phyloP scores from a whole-genome alignment of 306 rosid genomes.

The barrel medic (Medicago truncatula) region DNA sequence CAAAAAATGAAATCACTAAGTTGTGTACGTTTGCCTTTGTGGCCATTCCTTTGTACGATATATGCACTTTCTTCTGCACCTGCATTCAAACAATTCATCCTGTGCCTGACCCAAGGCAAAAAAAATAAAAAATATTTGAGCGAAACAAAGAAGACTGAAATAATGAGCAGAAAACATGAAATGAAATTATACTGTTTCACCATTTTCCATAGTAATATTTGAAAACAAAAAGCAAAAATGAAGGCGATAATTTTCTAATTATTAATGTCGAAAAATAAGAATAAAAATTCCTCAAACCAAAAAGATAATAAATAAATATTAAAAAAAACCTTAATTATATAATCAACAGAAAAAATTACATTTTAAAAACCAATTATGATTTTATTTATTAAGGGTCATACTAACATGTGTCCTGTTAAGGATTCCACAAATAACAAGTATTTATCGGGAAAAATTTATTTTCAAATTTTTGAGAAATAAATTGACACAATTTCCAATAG shows the following conservation, averaged over 20 bases:
- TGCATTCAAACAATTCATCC: constrained; percentile 86
- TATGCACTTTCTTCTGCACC: constrained; percentile 66
- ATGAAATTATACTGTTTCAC: not conserved
- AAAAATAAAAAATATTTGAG: constrained; percentile 11
- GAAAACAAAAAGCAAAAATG: not conserved
- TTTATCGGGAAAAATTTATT: too few species aligned
- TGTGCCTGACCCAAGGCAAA: constrained; percentile 66
- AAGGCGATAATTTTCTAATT: not conserved
- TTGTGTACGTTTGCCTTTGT: constrained; percentile 47
- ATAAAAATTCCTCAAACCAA: not conserved
- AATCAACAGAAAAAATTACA: not conserved
- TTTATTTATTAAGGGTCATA: too few species aligned
- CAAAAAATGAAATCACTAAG: constrained; percentile 85
- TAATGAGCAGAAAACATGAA: not conserved
- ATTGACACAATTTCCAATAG: too few species aligned
- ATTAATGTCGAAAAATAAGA: not conserved
- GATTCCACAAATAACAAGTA: too few species aligned
- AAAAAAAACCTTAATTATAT: not conserved
- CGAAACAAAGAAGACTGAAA: not conserved
- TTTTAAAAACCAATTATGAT: not conserved
- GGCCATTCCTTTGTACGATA: constrained; percentile 51
- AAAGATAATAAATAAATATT: not conserved
- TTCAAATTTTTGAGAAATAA: too few species aligned
- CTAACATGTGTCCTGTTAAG: too few species aligned
- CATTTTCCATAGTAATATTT: not conserved